phyloP scores from a whole-genome alignment of 345 rosid genomes.

The Lepidium aucheri region DNA sequence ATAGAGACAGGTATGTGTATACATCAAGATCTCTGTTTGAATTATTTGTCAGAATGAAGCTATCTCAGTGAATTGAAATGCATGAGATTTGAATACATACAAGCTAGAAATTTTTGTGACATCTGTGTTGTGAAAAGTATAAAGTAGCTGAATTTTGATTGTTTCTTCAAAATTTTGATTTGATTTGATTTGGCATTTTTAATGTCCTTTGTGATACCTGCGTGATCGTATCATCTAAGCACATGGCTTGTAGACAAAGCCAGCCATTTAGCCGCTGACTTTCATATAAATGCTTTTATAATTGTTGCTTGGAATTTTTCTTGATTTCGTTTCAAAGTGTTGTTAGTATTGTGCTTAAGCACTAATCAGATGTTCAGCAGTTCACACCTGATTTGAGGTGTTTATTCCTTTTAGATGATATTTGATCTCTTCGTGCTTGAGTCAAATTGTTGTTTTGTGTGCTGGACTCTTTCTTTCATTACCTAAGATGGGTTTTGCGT shows the following conservation, averaged over 20 bases:
- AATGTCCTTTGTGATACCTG: not conserved
- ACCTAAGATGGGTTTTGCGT: not conserved
- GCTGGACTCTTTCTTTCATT: conserved; percentile 14
- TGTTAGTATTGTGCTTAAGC: conserved; percentile 23
- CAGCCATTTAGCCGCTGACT: conserved; percentile 16
- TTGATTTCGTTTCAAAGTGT: not conserved
- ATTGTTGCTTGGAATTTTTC: conserved; percentile 1
- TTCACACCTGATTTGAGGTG: not conserved
- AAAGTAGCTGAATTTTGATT: conserved; percentile 1
- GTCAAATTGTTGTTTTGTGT: not conserved
- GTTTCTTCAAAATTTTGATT: not conserved
- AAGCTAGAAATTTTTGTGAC: not conserved
- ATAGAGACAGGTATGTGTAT: not conserved
- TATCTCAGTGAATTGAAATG: conserved; percentile 7
- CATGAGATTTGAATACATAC: not conserved
- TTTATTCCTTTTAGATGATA: conserved; percentile 11
- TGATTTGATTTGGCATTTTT: conserved; percentile 12
- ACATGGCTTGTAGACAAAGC: conserved; percentile 24
- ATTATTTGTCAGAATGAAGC: not conserved
- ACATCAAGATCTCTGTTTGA: not conserved
- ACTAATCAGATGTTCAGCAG: not conserved
- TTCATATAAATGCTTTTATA: not conserved
- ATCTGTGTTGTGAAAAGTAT: not conserved
- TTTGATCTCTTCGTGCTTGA: conserved; percentile 17
- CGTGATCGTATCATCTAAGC: conserved; percentile 11